These are phyloP conservation scores for Aspergillus persii DNA, from an alignment of 2,329 filamentous ascomycete species.

Conservation along the genomic window DNA sequence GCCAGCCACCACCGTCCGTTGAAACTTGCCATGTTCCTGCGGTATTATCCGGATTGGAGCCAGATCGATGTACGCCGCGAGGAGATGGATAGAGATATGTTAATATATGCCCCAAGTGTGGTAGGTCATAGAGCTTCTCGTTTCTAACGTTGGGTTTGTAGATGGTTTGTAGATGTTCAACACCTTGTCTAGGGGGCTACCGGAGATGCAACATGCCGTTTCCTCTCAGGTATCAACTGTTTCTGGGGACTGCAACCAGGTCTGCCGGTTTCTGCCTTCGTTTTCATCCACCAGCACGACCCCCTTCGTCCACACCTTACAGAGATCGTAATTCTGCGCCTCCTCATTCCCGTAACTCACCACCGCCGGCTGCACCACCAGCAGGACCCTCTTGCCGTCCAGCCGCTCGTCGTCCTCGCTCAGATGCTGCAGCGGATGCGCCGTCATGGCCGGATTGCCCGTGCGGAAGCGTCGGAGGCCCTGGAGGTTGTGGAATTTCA, in stretches of 20 bases:
- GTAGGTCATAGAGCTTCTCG: no score
- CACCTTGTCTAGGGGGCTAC: no score
- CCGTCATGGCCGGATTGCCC: constrained; percentile 7
- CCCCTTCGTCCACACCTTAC: constrained; percentile 21
- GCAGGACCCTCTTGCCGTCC: constrained; percentile 14
- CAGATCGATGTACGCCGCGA: no score
- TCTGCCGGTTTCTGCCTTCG: not conserved
- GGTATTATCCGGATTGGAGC: no score
- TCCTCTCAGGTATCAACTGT: not conserved
- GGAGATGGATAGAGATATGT: no score
- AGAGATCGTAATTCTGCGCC: constrained; percentile 20
- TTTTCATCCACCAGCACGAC: constrained; percentile 17
- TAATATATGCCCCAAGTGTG: no score
- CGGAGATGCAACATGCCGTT: no score
- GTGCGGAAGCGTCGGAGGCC: not conserved
- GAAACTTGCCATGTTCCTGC: no score
- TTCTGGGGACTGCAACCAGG: not conserved
- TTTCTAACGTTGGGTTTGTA: no score
- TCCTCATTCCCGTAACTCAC: constrained; percentile 22
- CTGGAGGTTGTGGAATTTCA: constrained; percentile 5
- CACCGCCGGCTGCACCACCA: constrained; percentile 20
- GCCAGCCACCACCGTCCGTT: no score
- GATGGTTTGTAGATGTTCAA: no score
- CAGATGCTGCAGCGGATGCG: constrained; percentile 20
- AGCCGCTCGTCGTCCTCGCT: constrained; percentile 18